These are phyloP conservation scores for Hibiscus trionum DNA, from an alignment of 345 rosid species.

Conservation along the genomic window DNA sequence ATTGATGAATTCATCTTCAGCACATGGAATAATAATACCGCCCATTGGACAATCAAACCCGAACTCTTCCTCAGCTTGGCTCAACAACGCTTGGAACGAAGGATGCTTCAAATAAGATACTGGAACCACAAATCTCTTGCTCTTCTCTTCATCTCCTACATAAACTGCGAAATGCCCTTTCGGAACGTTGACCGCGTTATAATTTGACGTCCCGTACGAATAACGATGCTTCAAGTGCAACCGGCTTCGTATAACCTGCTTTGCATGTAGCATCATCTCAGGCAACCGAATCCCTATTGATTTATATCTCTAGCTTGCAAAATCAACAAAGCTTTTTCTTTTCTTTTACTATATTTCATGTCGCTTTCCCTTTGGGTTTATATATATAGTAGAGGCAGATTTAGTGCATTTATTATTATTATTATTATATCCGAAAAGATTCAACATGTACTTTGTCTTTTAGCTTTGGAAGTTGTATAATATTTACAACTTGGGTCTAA, in stretches of 20 bases:
- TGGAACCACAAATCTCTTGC: constrained; percentile 38
- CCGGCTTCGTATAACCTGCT: neutral
- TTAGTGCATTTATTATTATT: neutral
- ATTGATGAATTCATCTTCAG: constrained; percentile 35
- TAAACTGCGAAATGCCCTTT: constrained; percentile 48
- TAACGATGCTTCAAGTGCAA: neutral
- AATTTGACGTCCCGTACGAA: neutral
- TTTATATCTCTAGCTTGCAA: neutral
- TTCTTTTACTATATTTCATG: neutral
- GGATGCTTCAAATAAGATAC: constrained; percentile 35
- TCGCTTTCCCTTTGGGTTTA: neutral
- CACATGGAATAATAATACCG: constrained; percentile 49
- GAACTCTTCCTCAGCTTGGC: constrained; percentile 46
- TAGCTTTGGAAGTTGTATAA: neutral
- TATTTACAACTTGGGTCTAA: neutral
- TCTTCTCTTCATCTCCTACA: constrained; percentile 45
- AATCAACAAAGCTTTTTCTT: neutral
- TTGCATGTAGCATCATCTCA: neutral
- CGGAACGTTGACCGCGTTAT: constrained; percentile 10
- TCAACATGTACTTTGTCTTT: constrained; percentile 1
- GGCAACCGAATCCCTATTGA: constrained; percentile 1
- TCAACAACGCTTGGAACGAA: constrained; percentile 38
- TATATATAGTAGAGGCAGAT: neutral
- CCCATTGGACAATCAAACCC: constrained; percentile 46
- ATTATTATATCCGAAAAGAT: no score